Conservation (phyloP, 1,284 basidiomycete genomes). For the Garcileccinum viscosum region DNA sequence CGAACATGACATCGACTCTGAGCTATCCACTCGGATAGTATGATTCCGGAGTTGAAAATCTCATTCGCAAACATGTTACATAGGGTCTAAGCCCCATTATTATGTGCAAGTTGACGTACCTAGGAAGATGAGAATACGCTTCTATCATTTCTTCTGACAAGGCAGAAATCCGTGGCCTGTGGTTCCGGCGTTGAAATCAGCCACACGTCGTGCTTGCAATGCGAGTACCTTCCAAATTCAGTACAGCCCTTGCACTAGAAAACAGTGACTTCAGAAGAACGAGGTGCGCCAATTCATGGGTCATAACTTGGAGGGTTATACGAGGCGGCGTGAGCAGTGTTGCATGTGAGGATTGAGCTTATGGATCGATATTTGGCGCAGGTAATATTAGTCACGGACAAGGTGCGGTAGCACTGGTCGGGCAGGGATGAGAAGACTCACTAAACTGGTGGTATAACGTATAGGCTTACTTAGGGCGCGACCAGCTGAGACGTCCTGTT, state of each 20-base stretch:
- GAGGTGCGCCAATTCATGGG: slow-evolving; percentile 62
- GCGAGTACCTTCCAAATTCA: slow-evolving; percentile 82
- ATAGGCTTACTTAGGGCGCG: too few species aligned
- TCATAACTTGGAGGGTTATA: slow-evolving; percentile 48
- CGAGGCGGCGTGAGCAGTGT: background rate
- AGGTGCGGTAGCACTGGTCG: slow-evolving; percentile 1
- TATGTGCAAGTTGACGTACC: too few species aligned
- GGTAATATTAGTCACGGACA: slow-evolving; percentile 48
- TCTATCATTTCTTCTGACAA: slow-evolving; percentile 94
- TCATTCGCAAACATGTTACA: slow-evolving; percentile 95
- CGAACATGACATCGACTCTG: background rate
- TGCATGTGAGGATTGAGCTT: slow-evolving; percentile 13
- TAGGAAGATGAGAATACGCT: slow-evolving; percentile 86
- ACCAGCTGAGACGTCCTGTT: too few species aligned
- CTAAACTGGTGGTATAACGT: slow-evolving; percentile 53
- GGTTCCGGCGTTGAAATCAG: slow-evolving; percentile 66
- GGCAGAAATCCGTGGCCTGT: slow-evolving; percentile 90
- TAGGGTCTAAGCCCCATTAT: slow-evolving; percentile 76
- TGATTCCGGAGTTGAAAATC: slow-evolving; percentile 90
- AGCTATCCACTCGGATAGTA: slow-evolving; percentile 83
- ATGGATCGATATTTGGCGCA: slow-evolving; percentile 47
- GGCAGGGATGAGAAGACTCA: slow-evolving; percentile 36
- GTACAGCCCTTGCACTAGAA: too few species aligned
- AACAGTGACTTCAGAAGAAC: slow-evolving; percentile 74
- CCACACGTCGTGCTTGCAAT: background rate